Evolutionary conservation across 352 stramenopile species (phyloP), one percentile per base, ranked within the genome.

Genomic region (Globisporangium nodosum): DNA sequence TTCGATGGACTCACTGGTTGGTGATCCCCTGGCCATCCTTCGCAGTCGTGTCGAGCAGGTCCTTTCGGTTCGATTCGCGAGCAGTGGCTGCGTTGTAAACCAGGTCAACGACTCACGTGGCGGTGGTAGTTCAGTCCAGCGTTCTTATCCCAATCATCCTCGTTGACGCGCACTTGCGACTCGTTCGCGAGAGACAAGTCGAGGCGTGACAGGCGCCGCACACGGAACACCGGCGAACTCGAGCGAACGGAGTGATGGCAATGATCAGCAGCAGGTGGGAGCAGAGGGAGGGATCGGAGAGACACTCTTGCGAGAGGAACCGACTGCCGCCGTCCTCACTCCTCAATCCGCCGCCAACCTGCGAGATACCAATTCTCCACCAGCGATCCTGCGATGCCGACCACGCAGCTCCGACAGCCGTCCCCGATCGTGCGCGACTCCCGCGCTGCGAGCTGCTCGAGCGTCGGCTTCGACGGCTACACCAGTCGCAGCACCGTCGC

Each of bases 391-490:
- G 5, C 30, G n/a, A 53, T n/a, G 45, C 8, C 20, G 0, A 52
- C 33, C 18, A 43, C 27, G 30, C 54, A 60, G 20, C 30, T 53
- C n/a, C 33, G 43, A 45, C 54, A 60, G 39, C 40, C 45, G n/a
- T 43, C 45, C 3, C 24, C 21, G 45, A 30, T 52, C 20, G 40
- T 42, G 33, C 42, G 49, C 30, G 27, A 21, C 12, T 16, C 13
- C 13, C 27, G 27, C 49, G 18, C 5, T 8, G 45, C 18, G 8
- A 11, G n/a, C 35, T 13, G 9, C n/a, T 50, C 24, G 37, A 21
- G 20, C 18, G 39, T 35, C 21, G 5, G 39, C 52, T 20, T 57
- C 18, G 24, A 31, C 24, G 27, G 21, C 21, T n/a, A 39, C 21
- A 20, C 51, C 12, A 43, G 37, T 12, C 12, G 12, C 12, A 5